Evolutionary conservation across 768 basidiomycete species (phyloP).

Genomic region (Gymnopilus dilepis): DNA sequence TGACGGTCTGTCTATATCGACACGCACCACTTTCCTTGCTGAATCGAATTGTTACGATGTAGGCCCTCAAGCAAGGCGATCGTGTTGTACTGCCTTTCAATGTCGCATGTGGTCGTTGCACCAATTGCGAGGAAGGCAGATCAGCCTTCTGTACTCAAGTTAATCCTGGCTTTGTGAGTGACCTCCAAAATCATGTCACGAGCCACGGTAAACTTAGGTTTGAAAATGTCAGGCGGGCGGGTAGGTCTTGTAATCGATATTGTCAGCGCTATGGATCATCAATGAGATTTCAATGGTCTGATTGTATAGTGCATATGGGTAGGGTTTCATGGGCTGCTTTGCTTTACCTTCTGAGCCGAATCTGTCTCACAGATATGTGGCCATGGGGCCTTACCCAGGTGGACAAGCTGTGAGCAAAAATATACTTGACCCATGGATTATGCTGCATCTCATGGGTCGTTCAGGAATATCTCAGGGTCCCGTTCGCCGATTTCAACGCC

Average conservation of each 20-base stretch:
- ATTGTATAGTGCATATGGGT: slow-evolving; percentile 49
- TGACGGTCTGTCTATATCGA: slow-evolving; percentile 38
- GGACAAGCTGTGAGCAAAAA: slow-evolving; percentile 50
- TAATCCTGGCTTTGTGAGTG: slow-evolving; percentile 60
- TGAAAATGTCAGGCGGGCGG: slow-evolving; percentile 45
- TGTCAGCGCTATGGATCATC: background rate
- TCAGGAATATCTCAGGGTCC: slow-evolving; percentile 60
- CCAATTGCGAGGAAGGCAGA: slow-evolving; percentile 57
- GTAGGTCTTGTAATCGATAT: slow-evolving; percentile 30
- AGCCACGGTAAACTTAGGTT: background rate
- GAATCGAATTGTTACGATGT: background rate
- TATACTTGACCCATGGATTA: background rate
- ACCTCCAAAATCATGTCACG: background rate
- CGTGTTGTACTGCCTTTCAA: slow-evolving; percentile 68
- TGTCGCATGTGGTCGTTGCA: slow-evolving; percentile 61
- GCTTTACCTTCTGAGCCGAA: background rate
- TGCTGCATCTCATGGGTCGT: background rate
- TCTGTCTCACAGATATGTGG: slow-evolving; percentile 46
- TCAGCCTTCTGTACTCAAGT: slow-evolving; percentile 63
- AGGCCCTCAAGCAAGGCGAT: slow-evolving; percentile 60
- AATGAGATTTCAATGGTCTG: background rate
- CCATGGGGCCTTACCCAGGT: slow-evolving; percentile 61
- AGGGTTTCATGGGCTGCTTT: slow-evolving; percentile 12
- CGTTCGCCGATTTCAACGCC: slow-evolving; percentile 62
- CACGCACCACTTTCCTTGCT: background rate